Percentiles rank a stretch among this genome's conserved stretches.
Evolutionary conservation across 2,329 filamentous ascomycete species (phyloP).

Genomic region (Nothomitra cinnamomea): DNA sequence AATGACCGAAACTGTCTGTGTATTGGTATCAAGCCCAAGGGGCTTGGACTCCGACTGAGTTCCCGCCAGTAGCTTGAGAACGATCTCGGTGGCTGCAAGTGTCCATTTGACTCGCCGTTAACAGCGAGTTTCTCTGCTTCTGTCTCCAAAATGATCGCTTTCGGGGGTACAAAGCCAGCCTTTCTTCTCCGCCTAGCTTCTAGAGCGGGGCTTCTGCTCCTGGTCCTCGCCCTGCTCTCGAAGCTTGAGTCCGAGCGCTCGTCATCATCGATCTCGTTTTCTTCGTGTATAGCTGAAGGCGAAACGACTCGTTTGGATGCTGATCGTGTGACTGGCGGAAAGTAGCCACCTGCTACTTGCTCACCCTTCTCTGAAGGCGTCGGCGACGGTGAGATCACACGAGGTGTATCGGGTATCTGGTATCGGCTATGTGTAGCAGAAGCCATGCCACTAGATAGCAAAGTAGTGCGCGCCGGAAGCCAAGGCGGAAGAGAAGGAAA

Average conservation of each 20-base stretch:
- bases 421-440: slow-evolving; percentile 16
- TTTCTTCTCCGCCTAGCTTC: slow-evolving; percentile 29
- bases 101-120: slow-evolving; percentile 38
- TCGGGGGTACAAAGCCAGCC: slow-evolving; percentile 34
- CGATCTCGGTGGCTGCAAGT: slow-evolving; percentile 47
- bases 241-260: slow-evolving; percentile 31
- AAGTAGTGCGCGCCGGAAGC: background rate
- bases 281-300: slow-evolving; percentile 44
- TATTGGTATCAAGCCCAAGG: slow-evolving; percentile 85
- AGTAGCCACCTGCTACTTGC: slow-evolving; percentile 42
- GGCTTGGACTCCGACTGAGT: slow-evolving; percentile 80
- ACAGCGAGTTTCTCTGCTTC: slow-evolving; percentile 18
- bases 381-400: slow-evolving; percentile 80
- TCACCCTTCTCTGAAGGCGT: slow-evolving; percentile 42
- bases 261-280: slow-evolving; percentile 31
- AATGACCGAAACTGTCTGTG: slow-evolving; percentile 83
- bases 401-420: slow-evolving; percentile 56
- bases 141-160: slow-evolving; percentile 19
- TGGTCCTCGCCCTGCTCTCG: slow-evolving; percentile 44
- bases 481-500: slow-evolving; percentile 44
- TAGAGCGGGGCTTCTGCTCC: slow-evolving; percentile 51
- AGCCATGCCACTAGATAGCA: slow-evolving; percentile 3
- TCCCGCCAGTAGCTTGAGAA: slow-evolving; percentile 59
- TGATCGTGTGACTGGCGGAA: slow-evolving; percentile 61
- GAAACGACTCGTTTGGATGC: slow-evolving; percentile 42